phyloP scores from a whole-genome alignment of 2,329 filamentous ascomycete genomes.

The Arthrobotrys pseudoclavata region DNA sequence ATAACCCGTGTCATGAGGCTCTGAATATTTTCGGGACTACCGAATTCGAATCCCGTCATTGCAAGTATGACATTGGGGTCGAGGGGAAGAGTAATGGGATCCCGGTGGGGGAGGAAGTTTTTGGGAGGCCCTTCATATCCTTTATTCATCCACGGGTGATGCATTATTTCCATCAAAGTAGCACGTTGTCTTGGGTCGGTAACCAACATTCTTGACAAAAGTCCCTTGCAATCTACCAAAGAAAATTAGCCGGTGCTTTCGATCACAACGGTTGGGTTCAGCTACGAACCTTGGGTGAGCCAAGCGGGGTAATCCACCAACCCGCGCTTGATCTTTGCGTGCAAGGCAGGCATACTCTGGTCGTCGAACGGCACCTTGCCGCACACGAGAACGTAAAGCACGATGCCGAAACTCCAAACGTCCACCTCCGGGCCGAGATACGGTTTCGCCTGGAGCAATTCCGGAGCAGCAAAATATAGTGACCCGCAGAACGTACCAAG shows the following conservation, averaged over 20 bases:
- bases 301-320: conserved; percentile 95
- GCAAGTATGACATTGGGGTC: conserved; percentile 86
- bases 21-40: conserved; percentile 84
- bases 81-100: conserved; percentile 86
- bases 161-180: conserved; percentile 91
- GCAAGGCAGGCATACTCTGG: conserved; percentile 95
- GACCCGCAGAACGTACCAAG: conserved; percentile 98
- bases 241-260: conserved; percentile 66
- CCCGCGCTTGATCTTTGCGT: conserved; percentile 96
- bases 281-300: conserved; percentile 73
- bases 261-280: conserved; percentile 73
- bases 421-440: conserved; percentile 98
- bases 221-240: conserved; percentile 84
- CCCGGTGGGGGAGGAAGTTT: conserved; percentile 85
- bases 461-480: conserved; percentile 96
- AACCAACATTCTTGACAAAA: conserved; percentile 94
- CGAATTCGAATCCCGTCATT: conserved; percentile 99
- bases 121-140: conserved; percentile 86
- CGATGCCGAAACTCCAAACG: conserved; percentile 97
- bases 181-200: conserved; percentile 95
- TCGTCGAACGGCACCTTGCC: conserved; percentile 95
- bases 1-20: conserved; percentile 86
- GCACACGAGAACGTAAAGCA: conserved; percentile 84
- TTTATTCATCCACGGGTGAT: conserved; percentile 93
- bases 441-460: conserved; percentile 96